Percentiles rank a stretch among this genome's conserved stretches.
Evolutionary conservation across 164 flowering plant genomes (phyloP).

Genomic region (Dillenia turbinata): DNA sequence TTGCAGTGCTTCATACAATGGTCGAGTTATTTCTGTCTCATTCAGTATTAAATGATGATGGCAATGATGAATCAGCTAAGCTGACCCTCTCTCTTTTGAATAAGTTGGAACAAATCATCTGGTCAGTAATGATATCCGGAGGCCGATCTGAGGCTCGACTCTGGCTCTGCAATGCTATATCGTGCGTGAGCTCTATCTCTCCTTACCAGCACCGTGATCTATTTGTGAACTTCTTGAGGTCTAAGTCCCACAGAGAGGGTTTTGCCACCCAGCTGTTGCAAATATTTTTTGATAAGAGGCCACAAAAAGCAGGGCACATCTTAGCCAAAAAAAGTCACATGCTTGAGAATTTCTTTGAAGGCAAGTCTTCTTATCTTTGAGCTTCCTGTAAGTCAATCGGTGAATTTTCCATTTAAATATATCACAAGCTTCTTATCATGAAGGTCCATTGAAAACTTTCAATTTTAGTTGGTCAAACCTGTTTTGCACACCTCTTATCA

Average conservation of each 20-base stretch:
- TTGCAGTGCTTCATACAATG: slow-evolving; percentile 24
- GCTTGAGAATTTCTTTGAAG: slow-evolving; percentile 77
- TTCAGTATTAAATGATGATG: slow-evolving; percentile 26
- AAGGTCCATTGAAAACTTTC: no score
- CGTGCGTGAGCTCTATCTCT: slow-evolving; percentile 44
- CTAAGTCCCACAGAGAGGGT: slow-evolving; percentile 31
- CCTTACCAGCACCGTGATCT: slow-evolving; percentile 47
- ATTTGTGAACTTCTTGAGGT: slow-evolving; percentile 51
- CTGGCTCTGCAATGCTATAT: slow-evolving; percentile 69
- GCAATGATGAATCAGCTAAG: slow-evolving; percentile 23
- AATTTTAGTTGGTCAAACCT: no score
- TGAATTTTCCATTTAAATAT: no score
- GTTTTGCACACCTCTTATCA: no score
- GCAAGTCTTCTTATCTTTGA: slow-evolving; percentile 19
- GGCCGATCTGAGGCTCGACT: slow-evolving; percentile 84
- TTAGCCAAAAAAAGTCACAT: slow-evolving; percentile 50
- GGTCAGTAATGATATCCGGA: slow-evolving; percentile 47
- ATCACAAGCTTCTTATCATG: no score
- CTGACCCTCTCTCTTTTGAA: slow-evolving; percentile 33
- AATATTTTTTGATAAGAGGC: slow-evolving; percentile 71
- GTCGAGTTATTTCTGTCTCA: slow-evolving; percentile 46
- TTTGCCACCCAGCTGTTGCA: slow-evolving; percentile 62
- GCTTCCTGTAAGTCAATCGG: no score
- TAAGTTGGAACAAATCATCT: slow-evolving; percentile 49
- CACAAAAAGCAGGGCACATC: slow-evolving; percentile 42